Evolutionary conservation across 805 yeast species (phyloP), one percentile per base, ranked within the genome.

Genomic region (Ogataea henricii): DNA sequence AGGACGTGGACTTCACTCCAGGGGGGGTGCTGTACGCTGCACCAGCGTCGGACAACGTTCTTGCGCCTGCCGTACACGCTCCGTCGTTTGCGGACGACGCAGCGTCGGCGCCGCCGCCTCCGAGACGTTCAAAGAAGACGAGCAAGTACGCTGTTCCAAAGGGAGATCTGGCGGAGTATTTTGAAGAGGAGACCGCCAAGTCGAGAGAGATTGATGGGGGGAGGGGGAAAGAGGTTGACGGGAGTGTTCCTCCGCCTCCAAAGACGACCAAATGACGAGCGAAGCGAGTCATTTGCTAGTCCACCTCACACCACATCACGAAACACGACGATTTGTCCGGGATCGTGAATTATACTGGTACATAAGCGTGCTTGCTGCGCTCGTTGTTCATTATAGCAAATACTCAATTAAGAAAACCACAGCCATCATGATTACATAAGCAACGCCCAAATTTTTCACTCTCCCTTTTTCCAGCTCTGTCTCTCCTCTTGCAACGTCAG

Each of bases 111-210:
- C n/a, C n/a, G n/a, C n/a, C 49, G 9, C 40, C 52, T n/a, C 47
- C 58, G 13, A 45, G 58, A 17, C 48, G 58, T 18, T 36, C 32
- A n/a, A 58, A 50, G 41, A 51, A 54, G 40, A 42, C 48, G 1
- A 30, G 40, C n/a, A 49, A 46, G 25, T 46, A 55, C 32, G 50
- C 45, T 1, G 34, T 42, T 5, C 48, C 57, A 1, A 48, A 38
- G 2, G 47, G 61, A 5, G 72, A 71, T 23, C 49, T 76, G 32
- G 47, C 65, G 18, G 69, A 65, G 29, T 76, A 72, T 50, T 66
- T 76, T 45, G 68, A 71, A 42, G 72, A 69, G 50, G 79, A 73
- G 43, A 56, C 71, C 10, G 73, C 69, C 37, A 67, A 65, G 48
- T 68, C 74, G n/a, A 64, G 69, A 49, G 64, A 64, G 35, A 46